Evolutionary conservation across 176 grass and related monocot genomes (phyloP).

Genomic region (Hyparrhenia diplandra): DNA sequence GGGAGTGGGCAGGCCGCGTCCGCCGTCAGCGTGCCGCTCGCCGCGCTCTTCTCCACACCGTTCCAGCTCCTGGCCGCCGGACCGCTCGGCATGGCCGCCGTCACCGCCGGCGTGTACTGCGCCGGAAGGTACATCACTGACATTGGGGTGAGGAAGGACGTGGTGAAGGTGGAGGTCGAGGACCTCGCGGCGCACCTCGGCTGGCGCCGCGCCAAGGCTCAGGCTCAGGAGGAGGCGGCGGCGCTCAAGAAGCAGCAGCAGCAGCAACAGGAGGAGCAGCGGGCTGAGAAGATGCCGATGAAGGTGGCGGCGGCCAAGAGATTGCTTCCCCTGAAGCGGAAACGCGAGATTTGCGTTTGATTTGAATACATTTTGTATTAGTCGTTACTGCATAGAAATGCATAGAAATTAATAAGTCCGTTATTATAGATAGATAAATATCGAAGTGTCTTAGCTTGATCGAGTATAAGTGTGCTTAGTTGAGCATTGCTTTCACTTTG

Average conservation of each 20-base stretch:
- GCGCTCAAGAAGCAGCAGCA: slow-evolving; percentile 3
- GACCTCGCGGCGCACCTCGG: slow-evolving; percentile 45
- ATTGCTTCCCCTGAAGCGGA: slow-evolving; percentile 45
- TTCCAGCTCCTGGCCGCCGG: slow-evolving; percentile 54
- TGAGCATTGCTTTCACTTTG: not conserved
- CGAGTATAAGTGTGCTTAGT: slow-evolving; percentile 20
- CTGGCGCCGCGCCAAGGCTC: slow-evolving; percentile 16
- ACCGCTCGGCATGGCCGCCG: slow-evolving; percentile 55
- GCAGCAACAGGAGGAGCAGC: not conserved
- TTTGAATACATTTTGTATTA: not conserved
- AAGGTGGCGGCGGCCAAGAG: not conserved
- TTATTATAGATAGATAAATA: not conserved
- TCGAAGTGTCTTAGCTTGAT: slow-evolving; percentile 1
- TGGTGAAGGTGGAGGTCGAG: slow-evolving; percentile 62
- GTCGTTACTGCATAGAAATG: not conserved
- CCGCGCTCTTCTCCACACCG: slow-evolving; percentile 53
- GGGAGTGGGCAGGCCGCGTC: slow-evolving; percentile 68
- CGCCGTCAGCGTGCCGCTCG: slow-evolving; percentile 41
- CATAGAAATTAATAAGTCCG: not conserved
- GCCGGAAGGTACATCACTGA: slow-evolving; percentile 69
- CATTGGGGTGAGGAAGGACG: slow-evolving; percentile 66
- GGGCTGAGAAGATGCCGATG: not conserved
- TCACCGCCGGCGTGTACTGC: slow-evolving; percentile 59
- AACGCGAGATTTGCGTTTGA: slow-evolving; percentile 26
- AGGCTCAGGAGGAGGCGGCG: not conserved